These are phyloP conservation scores for Elaeis oleifera DNA, from an alignment of 202 grass and related monocot species.

Conservation along the genomic window DNA sequence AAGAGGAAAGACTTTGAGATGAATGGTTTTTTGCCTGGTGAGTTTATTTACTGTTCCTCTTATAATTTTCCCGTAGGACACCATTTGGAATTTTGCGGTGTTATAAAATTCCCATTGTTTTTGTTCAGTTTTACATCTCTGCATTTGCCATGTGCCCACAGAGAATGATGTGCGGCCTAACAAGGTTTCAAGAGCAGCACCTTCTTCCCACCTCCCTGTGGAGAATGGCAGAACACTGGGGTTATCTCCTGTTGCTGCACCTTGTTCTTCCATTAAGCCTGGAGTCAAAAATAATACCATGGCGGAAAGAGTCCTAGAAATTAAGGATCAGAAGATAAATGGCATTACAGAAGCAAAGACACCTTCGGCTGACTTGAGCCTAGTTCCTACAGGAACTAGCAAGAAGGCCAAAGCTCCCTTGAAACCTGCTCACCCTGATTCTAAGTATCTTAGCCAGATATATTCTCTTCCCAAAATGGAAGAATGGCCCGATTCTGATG, in stretches of 20 bases:
- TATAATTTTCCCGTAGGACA: background rate
- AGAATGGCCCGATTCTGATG: slow-evolving; percentile 17
- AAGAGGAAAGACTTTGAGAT: slow-evolving; percentile 21
- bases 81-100: background rate
- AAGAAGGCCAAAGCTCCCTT: background rate
- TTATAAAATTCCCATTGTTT: slow-evolving; percentile 1
- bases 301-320: background rate
- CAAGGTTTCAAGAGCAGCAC: slow-evolving; percentile 7
- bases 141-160: slow-evolving; percentile 12
- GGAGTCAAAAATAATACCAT: slow-evolving; percentile 1
- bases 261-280: slow-evolving; percentile 9
- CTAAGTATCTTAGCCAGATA: slow-evolving; percentile 7
- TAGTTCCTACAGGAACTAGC: background rate
- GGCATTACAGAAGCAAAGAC: slow-evolving; percentile 8
- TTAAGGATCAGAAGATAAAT: slow-evolving; percentile 9
- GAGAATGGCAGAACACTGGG: slow-evolving; percentile 16
- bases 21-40: slow-evolving; percentile 25
- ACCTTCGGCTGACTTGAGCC: slow-evolving; percentile 3
- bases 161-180: slow-evolving; percentile 14
- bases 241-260: background rate
- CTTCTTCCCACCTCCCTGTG: slow-evolving; percentile 4
- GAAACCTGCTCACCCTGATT: slow-evolving; percentile 20
- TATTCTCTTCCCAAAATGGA: slow-evolving; percentile 16
- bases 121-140: slow-evolving; percentile 8
- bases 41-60: background rate